These are phyloP conservation scores for Somion occarium DNA, from an alignment of 1,284 basidiomycete genomes.

Conservation along the genomic window DNA sequence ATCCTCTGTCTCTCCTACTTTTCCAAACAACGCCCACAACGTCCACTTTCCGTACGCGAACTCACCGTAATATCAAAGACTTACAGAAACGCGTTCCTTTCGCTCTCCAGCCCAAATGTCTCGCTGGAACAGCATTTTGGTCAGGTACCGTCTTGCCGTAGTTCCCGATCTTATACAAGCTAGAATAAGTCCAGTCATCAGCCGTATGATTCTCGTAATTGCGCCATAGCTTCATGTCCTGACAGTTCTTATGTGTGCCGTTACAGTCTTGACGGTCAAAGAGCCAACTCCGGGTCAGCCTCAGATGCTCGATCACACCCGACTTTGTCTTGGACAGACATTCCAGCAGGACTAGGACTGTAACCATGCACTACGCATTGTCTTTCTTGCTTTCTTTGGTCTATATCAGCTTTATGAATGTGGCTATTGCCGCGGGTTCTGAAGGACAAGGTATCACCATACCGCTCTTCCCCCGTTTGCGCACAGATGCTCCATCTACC, in stretches of 20 bases:
- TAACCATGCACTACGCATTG: not conserved
- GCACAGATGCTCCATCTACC: not conserved
- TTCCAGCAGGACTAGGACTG: no score
- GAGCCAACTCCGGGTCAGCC: not conserved
- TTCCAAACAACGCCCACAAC: not conserved
- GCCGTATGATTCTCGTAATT: no score
- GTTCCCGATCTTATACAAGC: no score
- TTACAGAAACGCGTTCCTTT: not conserved
- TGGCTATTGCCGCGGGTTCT: not conserved
- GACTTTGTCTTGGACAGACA: no score
- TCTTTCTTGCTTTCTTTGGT: not conserved
- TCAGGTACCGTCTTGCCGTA: no score
- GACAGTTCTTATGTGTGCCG: no score
- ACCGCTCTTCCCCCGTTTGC: conserved; percentile 26
- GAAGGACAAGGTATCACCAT: conserved; percentile 18
- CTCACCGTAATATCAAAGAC: not conserved
- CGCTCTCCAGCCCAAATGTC: no score
- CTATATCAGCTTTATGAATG: not conserved
- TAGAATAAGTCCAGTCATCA: no score
- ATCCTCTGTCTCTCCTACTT: not conserved
- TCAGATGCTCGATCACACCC: not conserved
- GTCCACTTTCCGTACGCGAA: no score
- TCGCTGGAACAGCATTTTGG: no score
- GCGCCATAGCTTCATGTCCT: no score
- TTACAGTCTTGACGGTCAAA: not conserved